phyloP scores from a whole-genome alignment of 23 red algal genomes.

The Cyanidiococcus yangmingshanensis region DNA sequence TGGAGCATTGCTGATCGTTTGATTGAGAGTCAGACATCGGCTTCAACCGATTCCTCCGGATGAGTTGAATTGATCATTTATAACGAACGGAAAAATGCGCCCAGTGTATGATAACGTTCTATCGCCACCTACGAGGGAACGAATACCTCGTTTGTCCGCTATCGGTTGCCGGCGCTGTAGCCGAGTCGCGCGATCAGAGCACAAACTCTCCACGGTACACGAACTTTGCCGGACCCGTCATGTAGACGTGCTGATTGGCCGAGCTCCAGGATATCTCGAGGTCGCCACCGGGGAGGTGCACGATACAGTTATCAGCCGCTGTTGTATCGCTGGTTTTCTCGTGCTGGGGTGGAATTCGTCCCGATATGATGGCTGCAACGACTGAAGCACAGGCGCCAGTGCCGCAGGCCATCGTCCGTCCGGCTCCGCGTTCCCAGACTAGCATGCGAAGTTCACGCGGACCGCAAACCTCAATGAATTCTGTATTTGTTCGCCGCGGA shows the following conservation, averaged over 20 bases:
- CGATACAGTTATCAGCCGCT: slow-evolving; percentile 25
- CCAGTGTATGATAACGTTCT: too few relatives aligned
- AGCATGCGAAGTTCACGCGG: slow-evolving; percentile 52
- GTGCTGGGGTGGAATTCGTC: background rate
- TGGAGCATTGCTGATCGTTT: too few relatives aligned
- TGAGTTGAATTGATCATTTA: too few relatives aligned
- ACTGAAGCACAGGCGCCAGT: slow-evolving; percentile 92
- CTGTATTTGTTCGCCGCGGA: slow-evolving; percentile 72
- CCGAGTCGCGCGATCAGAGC: background rate
- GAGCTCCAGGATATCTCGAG: slow-evolving; percentile 67
- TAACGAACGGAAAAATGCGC: too few relatives aligned
- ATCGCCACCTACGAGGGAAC: too few relatives aligned
- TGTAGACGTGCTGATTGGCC: slow-evolving; percentile 50
- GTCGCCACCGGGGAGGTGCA: slow-evolving; percentile 71
- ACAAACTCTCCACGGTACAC: slow-evolving; percentile 26
- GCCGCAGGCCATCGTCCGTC: slow-evolving; percentile 87
- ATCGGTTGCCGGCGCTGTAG: too few relatives aligned
- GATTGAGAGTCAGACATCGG: too few relatives aligned
- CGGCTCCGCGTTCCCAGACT: slow-evolving; percentile 93
- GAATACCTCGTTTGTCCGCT: too few relatives aligned
- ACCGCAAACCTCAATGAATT: slow-evolving; percentile 47
- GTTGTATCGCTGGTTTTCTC: slow-evolving; percentile 16
- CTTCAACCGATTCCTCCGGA: too few relatives aligned
- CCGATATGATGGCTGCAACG: slow-evolving; percentile 48
- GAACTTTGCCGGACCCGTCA: slow-evolving; percentile 94